phyloP scores from a whole-genome alignment of 805 yeast species.

The Metschnikowia chrysomelidarum region DNA sequence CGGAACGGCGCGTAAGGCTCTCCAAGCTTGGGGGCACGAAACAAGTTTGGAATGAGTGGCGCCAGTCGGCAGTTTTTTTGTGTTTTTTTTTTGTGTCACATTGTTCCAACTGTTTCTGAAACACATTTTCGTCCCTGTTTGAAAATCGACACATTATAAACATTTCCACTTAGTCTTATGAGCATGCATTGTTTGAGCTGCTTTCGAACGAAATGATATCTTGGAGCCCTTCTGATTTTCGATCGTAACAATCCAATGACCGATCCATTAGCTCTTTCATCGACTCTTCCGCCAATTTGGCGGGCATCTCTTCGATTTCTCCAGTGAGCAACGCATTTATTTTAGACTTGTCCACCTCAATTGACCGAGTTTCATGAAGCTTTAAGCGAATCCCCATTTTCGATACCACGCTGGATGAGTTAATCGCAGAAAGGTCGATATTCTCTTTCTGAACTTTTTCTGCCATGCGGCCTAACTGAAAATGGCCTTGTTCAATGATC shows the following conservation, averaged over 20 bases:
- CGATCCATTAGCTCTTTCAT: conserved; percentile 51
- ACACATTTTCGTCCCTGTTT: no score
- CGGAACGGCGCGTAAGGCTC: no score
- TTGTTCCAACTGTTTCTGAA: no score
- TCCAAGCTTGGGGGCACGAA: no score
- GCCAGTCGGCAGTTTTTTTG: no score
- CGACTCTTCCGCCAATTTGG: conserved; percentile 38
- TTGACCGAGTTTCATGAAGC: conserved; percentile 14
- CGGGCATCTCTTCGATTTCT: background rate
- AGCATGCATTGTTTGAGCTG: no score
- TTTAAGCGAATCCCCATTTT: conserved; percentile 12
- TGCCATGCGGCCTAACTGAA: conserved; percentile 22
- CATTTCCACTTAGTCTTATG: no score
- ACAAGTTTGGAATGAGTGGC: no score
- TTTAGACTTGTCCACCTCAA: background rate
- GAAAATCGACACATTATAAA: no score
- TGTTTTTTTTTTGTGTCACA: no score
- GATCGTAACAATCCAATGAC: conserved; percentile 39
- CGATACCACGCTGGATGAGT: conserved; percentile 5
- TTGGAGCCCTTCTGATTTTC: conserved; percentile 23
- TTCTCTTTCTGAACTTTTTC: conserved; percentile 26
- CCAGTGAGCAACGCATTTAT: conserved; percentile 11
- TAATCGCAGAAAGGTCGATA: conserved; percentile 12
- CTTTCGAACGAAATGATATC: conserved; percentile 39
- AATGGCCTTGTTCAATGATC: conserved; percentile 48